Base-by-base conservation (phyloP, 441 rosid genomes). In the Viola pubescens region DNA sequence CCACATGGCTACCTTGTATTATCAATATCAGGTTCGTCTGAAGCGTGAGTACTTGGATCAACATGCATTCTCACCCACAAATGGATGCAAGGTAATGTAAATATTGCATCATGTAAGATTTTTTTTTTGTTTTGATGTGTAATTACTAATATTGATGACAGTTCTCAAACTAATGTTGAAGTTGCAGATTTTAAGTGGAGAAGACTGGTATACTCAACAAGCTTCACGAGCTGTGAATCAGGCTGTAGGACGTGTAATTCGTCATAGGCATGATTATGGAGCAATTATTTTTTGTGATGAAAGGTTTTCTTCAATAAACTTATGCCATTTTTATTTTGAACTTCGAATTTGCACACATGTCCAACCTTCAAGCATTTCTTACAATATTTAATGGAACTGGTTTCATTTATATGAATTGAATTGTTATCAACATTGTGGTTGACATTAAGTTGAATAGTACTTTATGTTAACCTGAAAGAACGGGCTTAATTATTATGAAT, bases 221-320 rank as follows among this genome's bases (percentile, higher is more conserved):
- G 97, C 96, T 50, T 85, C 85, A 69, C 78, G 99, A 60, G 99
- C 99, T 72, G 99, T 94, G 61, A 94, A 94, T 78, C 99, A 94
- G 74, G 96, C 99, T 61, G 82, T 94, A 65, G 99, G 99, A 54
- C 97, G 97, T 66, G 97, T 94, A 58, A 94, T 94, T 70, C 97
- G 97, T 64, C 99, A 94, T 69, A 82, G 91, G 53, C 79, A 88
- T 77, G 99, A 94, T 76, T 90, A 85, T 77, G 99, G 99, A 59
- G 96, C 95, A 42, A 85, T 94, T 62, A 85, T 90, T 66, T 83
- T 94, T 62, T 86, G 96, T 75, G 97, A 94, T 79, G 94, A 88
- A 71, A 90, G 97, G 99, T 94, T 13, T 48, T 43, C 12, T 52
- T 26, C 5, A 0, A 6, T 4, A 4, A 39, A 16, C 3, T 6